A percentile compares a stretch with the other conserved stretches of the same genome.
Conservation (phyloP, 2,329 filamentous ascomycete genomes). For the Microdochium nivale region DNA sequence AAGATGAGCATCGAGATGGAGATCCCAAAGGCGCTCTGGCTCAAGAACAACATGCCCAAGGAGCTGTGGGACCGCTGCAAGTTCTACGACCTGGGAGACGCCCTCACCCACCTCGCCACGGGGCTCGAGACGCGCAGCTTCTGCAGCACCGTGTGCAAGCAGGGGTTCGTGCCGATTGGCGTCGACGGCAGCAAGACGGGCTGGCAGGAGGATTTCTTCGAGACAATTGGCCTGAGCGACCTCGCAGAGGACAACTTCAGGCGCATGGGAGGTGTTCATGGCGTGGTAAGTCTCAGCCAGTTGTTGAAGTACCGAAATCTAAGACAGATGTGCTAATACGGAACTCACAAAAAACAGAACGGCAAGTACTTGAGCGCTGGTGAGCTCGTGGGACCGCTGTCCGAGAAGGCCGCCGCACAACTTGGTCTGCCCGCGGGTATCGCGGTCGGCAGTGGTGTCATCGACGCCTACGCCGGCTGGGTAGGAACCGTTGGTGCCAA, state of each 20-base stretch:
- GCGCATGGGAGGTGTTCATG: constrained; percentile 88
- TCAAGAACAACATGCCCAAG: constrained; percentile 95
- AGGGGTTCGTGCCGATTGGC: constrained; percentile 92
- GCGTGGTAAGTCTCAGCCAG: constrained; percentile 66
- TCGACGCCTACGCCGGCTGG: constrained; percentile 98
- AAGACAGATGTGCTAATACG: constrained; percentile 9
- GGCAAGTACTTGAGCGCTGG: constrained; percentile 86
- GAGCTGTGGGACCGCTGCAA: constrained; percentile 89
- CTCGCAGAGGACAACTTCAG: constrained; percentile 80
- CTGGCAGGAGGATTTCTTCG: constrained; percentile 94
- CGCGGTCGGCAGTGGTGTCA: constrained; percentile 90
- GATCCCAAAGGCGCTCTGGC: constrained; percentile 94
- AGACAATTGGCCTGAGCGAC: constrained; percentile 77
- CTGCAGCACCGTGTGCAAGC: constrained; percentile 95
- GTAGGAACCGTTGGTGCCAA: constrained; percentile 98
- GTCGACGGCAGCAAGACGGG: constrained; percentile 96
- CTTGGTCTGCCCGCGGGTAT: constrained; percentile 82
- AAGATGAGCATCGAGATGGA: constrained; percentile 99
- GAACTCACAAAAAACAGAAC: constrained; percentile 52
- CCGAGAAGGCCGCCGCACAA: constrained; percentile 72
- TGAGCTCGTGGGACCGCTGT: constrained; percentile 79
- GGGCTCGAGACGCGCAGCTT: constrained; percentile 87
- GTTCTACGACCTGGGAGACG: constrained; percentile 92
- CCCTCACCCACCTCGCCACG: constrained; percentile 87
- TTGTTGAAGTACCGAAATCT: constrained; percentile 1